Base-by-base conservation (phyloP, 148 eudicot species). In the Rhododendron vialii region DNA sequence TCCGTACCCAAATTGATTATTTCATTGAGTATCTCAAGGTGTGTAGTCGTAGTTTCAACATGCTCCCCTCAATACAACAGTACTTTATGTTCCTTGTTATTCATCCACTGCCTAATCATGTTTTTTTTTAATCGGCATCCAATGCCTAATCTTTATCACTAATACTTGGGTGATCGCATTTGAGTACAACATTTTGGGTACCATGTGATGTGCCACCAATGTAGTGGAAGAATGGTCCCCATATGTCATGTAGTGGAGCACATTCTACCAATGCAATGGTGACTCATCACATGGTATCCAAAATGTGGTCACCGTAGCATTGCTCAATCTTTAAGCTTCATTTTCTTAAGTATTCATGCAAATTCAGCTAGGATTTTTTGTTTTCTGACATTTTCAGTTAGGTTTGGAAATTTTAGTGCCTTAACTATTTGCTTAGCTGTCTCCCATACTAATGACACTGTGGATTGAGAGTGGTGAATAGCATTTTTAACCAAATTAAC, bases 1-100 rank as follows among this genome's bases (percentile, higher is more conserved):
- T 90, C 84, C 92, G 89, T 28, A 88, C 93, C 41, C 98, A 96
- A 87, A 98, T 96, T 36, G 98, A 95, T 86, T 91, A 88, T 59
- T 91, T 95, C 65, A 77, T 88, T 82, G 98, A 96, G 80, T 96
- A 92, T 83, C 87, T 96, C 57, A 92, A 89, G 87, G 99, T 96
- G 86, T 87, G 94, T 53, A 78, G 63, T 38, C 78, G 71, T 74
- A 36, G 63, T 18, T 65, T 28, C 28, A n/a, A 2, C 11, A 63
- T 50, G 30, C 24, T 73, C 4, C 26, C 28, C 13, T 7, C 7
- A 30, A 71, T 71, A 20, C 20, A 11, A 2, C 36, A 30, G 80
- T 43, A 51, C 24, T 36, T 51, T 79, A 38, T 82, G 3, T 78
- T 82, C 45, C 69, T 41, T 41, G 43, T 78, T 88, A 74, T 55